Conservation (phyloP, 2,329 filamentous ascomycete genomes). For the Colletotrichum liriopes region DNA sequence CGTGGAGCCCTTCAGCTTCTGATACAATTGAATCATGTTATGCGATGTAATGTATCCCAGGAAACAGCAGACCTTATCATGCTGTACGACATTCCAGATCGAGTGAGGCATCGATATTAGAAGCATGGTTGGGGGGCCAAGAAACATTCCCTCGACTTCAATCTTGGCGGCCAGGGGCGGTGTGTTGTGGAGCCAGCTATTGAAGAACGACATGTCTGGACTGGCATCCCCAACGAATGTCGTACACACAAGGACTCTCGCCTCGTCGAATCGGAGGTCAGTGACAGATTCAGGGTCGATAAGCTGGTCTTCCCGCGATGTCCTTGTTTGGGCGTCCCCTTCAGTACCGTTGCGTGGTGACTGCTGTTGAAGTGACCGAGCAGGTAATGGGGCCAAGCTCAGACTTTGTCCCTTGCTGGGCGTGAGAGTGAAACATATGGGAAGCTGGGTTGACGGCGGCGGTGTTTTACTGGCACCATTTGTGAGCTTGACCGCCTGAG, state of each 20-base stretch:
- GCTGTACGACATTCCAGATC: constrained; percentile 76
- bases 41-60: constrained; percentile 77
- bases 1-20: constrained; percentile 68
- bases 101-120: constrained; percentile 77
- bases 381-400: constrained; percentile 65
- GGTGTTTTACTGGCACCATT: constrained; percentile 62
- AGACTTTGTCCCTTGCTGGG: constrained; percentile 68
- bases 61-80: constrained; percentile 78
- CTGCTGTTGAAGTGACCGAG: constrained; percentile 50
- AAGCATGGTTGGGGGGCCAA: constrained; percentile 77
- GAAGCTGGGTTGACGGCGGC: constrained; percentile 55
- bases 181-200: constrained; percentile 75
- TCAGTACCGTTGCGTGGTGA: constrained; percentile 48
- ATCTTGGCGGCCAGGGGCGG: constrained; percentile 72
- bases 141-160: constrained; percentile 77
- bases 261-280: constrained; percentile 74
- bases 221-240: constrained; percentile 78
- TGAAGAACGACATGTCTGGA: constrained; percentile 76
- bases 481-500: constrained; percentile 58
- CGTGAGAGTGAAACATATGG: constrained; percentile 70
- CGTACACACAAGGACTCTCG: constrained; percentile 76
- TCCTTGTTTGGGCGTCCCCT: constrained; percentile 42
- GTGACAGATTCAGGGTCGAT: constrained; percentile 65
- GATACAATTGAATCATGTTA: constrained; percentile 77
- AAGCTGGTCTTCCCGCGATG: constrained; percentile 56